Evolutionary conservation across 805 yeast genomes (phyloP), one percentile per base, ranked within the genome.

Genomic region (Saccharomycopsis capsularis): DNA sequence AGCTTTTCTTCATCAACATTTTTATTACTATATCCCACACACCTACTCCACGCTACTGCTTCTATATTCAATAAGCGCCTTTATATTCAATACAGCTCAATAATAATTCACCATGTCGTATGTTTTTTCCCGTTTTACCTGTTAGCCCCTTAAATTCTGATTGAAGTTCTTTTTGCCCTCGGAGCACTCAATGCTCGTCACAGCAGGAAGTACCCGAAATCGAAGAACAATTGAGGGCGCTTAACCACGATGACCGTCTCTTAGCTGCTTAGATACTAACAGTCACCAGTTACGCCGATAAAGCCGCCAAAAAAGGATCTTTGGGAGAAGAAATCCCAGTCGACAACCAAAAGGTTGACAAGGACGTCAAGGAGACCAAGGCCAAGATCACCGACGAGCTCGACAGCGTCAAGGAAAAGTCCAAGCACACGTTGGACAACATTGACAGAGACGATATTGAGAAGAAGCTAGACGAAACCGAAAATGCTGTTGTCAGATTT

Each of bases 401-500:
- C 15, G 48, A 56, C 35, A 57, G 50, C 9, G 55, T 56, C 22
- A 56, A 57, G 35, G 60, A 64, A 46, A 64, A 68, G 37, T 67
- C 65, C 29, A 57, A 60, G 39, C 54, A 58, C 56, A 60, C 57
- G 22, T 56, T 60, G 24, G 64, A 65, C 19, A 64, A 60, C 51
- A 50, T 63, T 40, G 62, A 63, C 48, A 63, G 65, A 53, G 64
- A 59, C 40, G 63, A 62, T 44, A 57, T 63, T 4, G 58, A 60
- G 16, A 57, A 59, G 50, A 59, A 63, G 53, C 57, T 62, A 9
- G 59, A 59, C 24, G 93, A 85, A 49, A 74, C 78, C 44, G 98
- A 93, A 63, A 79, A 77, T 53, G 77, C 82, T 27, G 73, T 87
- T 21, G 74, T 88, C 43, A 81, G 82, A 54, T 86, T 95, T 50